These are phyloP conservation scores for Cetraspora pellucida DNA, from an alignment of 192 early-diverging fungal species.

Conservation along the genomic window DNA sequence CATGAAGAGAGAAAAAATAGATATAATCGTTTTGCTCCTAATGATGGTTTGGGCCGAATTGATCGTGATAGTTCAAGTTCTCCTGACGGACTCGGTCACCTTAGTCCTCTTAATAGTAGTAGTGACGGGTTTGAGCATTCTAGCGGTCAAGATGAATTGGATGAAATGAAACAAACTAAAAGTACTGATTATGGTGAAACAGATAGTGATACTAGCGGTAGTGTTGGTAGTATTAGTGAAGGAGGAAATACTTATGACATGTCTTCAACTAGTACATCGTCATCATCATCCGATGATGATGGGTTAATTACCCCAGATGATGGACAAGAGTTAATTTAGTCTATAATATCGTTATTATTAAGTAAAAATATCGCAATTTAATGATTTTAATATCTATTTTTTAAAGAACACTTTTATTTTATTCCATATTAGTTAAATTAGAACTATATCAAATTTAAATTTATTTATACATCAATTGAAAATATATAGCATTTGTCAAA, in stretches of 20 bases:
- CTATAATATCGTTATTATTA: not conserved
- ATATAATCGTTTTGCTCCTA: conserved; percentile 11
- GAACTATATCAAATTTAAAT: too few relatives aligned
- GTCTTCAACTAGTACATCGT: not conserved
- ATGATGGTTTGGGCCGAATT: conserved; percentile 15
- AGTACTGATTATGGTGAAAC: not conserved
- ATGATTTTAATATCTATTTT: too few relatives aligned
- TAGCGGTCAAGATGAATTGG: conserved; percentile 19
- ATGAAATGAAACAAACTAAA: not conserved
- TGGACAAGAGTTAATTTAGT: conserved; percentile 4
- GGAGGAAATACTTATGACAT: not conserved
- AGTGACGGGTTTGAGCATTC: conserved; percentile 28
- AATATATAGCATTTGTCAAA: too few relatives aligned
- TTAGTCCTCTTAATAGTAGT: conserved; percentile 5
- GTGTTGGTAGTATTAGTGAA: not conserved
- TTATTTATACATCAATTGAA: too few relatives aligned
- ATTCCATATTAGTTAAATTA: too few relatives aligned
- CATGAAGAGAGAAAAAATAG: conserved; percentile 33
- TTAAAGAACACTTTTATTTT: too few relatives aligned
- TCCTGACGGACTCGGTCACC: not conserved
- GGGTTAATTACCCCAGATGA: conserved; percentile 6
- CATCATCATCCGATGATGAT: conserved; percentile 6
- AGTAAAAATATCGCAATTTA: too few relatives aligned
- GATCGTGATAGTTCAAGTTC: not conserved
- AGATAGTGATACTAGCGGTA: conserved; percentile 8